Conservation (phyloP, 73 alveolate species). For the Strombidium stylifer region DNA sequence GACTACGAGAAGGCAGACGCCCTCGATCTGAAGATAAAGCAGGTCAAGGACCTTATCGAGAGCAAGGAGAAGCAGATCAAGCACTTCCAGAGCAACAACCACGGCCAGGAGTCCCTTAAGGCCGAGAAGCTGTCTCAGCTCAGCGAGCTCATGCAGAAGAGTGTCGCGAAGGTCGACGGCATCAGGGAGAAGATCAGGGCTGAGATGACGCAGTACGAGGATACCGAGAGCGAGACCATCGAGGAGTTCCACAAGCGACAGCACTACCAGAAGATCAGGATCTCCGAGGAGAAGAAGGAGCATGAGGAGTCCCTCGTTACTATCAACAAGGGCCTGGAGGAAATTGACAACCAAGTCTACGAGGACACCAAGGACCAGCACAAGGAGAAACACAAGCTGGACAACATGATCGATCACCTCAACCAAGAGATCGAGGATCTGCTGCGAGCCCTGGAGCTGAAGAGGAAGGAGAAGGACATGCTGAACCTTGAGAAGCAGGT, state of each 20-base stretch:
- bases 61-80: slow-evolving; percentile 19
- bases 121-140: slow-evolving; percentile 17
- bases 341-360: slow-evolving; percentile 21
- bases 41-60: slow-evolving; percentile 5
- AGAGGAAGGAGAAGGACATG: slow-evolving; percentile 2
- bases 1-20: slow-evolving; percentile 36
- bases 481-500: not conserved
- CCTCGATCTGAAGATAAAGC: not conserved
- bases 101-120: slow-evolving; percentile 17
- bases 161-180: slow-evolving; percentile 9
- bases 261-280: slow-evolving; percentile 40
- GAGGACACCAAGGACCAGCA: slow-evolving; percentile 25
- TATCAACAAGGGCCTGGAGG: slow-evolving; percentile 4
- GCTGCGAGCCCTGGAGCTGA: slow-evolving; percentile 4
- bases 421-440: slow-evolving; percentile 26
- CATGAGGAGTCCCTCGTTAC: not conserved
- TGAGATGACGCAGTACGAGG: slow-evolving; percentile 35
- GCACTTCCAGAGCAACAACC: slow-evolving; percentile 17
- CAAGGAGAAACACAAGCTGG: not conserved
- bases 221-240: slow-evolving; percentile 26
- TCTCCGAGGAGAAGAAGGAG: slow-evolving; percentile 22
- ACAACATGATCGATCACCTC: slow-evolving; percentile 1
- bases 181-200: slow-evolving; percentile 16
- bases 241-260: slow-evolving; percentile 28
- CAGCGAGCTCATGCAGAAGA: not conserved